Conservation (phyloP, 2,329 filamentous ascomycete species). For the Mollisiaceae sp. region DNA sequence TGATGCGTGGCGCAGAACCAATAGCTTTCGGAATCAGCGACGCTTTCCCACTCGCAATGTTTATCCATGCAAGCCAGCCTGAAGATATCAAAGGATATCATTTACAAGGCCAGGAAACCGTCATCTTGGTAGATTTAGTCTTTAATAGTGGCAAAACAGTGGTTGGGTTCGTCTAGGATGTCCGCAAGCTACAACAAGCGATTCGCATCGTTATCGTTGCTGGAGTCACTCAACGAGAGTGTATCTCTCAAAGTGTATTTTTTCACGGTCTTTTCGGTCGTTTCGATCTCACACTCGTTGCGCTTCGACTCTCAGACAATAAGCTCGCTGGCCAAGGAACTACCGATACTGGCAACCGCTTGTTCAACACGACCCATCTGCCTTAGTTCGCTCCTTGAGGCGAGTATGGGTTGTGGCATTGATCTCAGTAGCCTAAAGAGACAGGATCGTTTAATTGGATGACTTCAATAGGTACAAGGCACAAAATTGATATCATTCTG, state of each 20-base stretch:
- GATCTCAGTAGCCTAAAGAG: too few relatives aligned
- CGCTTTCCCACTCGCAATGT: slow-evolving; percentile 56
- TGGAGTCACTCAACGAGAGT: slow-evolving; percentile 56
- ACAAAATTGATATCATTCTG: too few relatives aligned
- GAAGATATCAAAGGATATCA: slow-evolving; percentile 51
- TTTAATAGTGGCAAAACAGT: slow-evolving; percentile 62
- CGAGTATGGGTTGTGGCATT: too few relatives aligned
- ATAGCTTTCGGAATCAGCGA: slow-evolving; percentile 64
- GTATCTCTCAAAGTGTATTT: slow-evolving; percentile 36
- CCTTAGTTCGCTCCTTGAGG: too few relatives aligned
- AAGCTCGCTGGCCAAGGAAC: slow-evolving; percentile 56
- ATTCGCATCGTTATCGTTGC: slow-evolving; percentile 59
- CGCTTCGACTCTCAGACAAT: slow-evolving; percentile 61
- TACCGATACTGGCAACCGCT: slow-evolving; percentile 63
- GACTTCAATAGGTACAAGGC: too few relatives aligned
- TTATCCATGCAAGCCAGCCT: slow-evolving; percentile 51
- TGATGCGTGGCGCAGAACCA: slow-evolving; percentile 68
- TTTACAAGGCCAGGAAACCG: slow-evolving; percentile 45
- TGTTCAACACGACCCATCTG: slow-evolving; percentile 62
- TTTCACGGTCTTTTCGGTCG: slow-evolving; percentile 21
- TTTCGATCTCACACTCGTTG: slow-evolving; percentile 49
- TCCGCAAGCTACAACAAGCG: slow-evolving; percentile 47
- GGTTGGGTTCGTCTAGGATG: slow-evolving; percentile 52
- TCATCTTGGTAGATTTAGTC: slow-evolving; percentile 65
- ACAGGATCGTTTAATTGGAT: too few relatives aligned